Percentiles rank a stretch among this genome's conserved stretches.
Conservation (phyloP, 306 rosid genomes). For the Adenanthera pavonina region DNA sequence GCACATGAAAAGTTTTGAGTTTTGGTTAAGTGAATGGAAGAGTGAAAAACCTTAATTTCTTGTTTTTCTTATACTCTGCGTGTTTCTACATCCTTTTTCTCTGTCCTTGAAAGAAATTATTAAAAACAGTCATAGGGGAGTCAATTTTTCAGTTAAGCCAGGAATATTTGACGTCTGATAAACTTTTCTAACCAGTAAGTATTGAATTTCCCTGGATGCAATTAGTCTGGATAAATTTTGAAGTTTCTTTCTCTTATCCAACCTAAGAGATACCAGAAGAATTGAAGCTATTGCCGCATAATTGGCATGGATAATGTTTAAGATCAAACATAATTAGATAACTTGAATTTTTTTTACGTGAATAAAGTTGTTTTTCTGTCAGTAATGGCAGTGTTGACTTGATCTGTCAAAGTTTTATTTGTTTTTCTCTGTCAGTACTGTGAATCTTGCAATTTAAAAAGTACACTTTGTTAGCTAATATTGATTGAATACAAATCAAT, state of each 20-base stretch:
- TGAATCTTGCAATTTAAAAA: neutral
- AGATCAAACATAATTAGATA: constrained; percentile 4
- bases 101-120: constrained; percentile 18
- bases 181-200: constrained; percentile 21
- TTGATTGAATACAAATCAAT: constrained; percentile 11
- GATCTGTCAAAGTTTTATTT: constrained; percentile 15
- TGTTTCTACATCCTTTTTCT: constrained; percentile 11
- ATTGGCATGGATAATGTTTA: constrained; percentile 25
- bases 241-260: constrained; percentile 2
- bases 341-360: constrained; percentile 18
- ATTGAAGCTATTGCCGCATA: constrained; percentile 4
- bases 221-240: constrained; percentile 20
- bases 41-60: constrained; percentile 18
- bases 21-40: constrained; percentile 20
- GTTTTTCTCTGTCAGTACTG: neutral
- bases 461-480: neutral
- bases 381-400: constrained; percentile 13
- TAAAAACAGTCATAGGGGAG: neutral
- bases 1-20: neutral
- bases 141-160: constrained; percentile 7
- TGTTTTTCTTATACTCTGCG: neutral
- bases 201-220: constrained; percentile 7
- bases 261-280: constrained; percentile 11
- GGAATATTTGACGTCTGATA: neutral
- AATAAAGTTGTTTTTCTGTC: constrained; percentile 10